These are phyloP conservation scores for Backusella westeae DNA, from an alignment of 192 early-diverging fungal species.

Conservation along the genomic window DNA sequence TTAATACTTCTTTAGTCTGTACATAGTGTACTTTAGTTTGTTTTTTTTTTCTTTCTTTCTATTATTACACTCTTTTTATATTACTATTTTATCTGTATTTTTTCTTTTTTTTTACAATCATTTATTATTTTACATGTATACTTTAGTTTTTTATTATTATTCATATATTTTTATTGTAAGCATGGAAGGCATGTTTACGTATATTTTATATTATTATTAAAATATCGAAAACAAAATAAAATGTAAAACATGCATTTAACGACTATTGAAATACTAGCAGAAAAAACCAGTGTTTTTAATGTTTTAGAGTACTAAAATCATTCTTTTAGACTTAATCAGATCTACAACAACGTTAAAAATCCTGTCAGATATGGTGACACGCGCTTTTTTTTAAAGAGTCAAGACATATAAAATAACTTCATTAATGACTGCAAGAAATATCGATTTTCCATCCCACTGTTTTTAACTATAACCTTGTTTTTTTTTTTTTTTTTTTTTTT, in stretches of 20 bases:
- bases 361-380: too few relatives aligned
- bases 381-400: too few relatives aligned
- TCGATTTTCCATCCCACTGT: too few relatives aligned
- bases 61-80: conserved; percentile 1
- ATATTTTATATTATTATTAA: neutral
- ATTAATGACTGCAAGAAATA: too few relatives aligned
- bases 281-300: too few relatives aligned
- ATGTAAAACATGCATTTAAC: neutral
- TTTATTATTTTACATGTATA: neutral
- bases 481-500: too few relatives aligned
- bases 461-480: too few relatives aligned
- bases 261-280: too few relatives aligned
- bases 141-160: neutral
- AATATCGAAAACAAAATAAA: neutral
- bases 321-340: too few relatives aligned
- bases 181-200: neutral
- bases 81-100: neutral
- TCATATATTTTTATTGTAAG: neutral
- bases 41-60: neutral
- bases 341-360: too few relatives aligned
- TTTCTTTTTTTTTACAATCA: neutral
- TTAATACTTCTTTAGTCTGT: neutral
- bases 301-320: too few relatives aligned
- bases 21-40: conserved; percentile 1
- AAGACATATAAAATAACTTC: too few relatives aligned